These are phyloP conservation scores for Fragaria ananassa DNA, from an alignment of 306 rosid species.

Conservation along the genomic window DNA sequence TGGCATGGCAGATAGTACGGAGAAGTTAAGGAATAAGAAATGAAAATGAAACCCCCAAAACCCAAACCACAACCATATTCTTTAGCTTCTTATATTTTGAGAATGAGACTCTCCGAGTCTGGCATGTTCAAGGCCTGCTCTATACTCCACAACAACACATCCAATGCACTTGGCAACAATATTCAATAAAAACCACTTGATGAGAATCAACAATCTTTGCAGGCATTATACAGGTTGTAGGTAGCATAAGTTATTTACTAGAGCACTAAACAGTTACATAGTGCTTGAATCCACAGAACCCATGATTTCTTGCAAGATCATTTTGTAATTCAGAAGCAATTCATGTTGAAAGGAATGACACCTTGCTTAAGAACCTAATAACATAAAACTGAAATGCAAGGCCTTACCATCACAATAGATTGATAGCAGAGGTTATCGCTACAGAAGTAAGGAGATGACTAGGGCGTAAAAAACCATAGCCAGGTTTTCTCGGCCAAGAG, in stretches of 20 bases:
- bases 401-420: constrained; percentile 30
- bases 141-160: constrained; percentile 2
- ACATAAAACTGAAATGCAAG: neutral
- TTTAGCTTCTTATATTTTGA: neutral
- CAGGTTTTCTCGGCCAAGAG: constrained; percentile 20
- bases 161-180: neutral
- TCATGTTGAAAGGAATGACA: neutral
- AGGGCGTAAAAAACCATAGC: neutral
- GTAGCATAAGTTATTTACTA: neutral
- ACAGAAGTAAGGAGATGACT: constrained; percentile 24
- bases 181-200: neutral
- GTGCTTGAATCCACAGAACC: neutral
- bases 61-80: neutral
- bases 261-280: neutral
- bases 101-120: neutral
- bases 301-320: constrained; percentile 2
- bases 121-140: neutral
- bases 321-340: neutral
- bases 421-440: constrained; percentile 5
- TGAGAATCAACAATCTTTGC: neutral
- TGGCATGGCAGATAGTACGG: neutral
- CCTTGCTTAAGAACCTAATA: constrained; percentile 7
- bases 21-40: neutral
- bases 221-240: neutral
- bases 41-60: neutral